A percentile compares a stretch with the other conserved stretches of the same genome.
phyloP scores from a whole-genome alignment of 2,329 filamentous ascomycete genomes.

The Ceratocystis colombiana region DNA sequence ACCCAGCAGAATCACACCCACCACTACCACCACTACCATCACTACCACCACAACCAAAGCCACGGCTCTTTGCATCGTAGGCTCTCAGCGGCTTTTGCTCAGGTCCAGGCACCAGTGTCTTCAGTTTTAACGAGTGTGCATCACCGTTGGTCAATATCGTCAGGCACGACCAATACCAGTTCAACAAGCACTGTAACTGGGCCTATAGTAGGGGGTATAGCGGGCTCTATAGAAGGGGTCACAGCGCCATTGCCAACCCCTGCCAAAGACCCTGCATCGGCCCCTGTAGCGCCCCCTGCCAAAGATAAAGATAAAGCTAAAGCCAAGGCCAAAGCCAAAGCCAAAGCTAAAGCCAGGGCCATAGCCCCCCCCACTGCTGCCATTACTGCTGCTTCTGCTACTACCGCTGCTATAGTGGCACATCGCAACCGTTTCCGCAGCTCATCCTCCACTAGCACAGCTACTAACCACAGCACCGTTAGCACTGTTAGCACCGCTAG shows the following conservation, averaged over 20 bases:
- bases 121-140: background rate
- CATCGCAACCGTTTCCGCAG: slow-evolving; percentile 4
- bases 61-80: slow-evolving; percentile 9
- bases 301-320: background rate
- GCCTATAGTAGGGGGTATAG: background rate
- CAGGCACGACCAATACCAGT: background rate
- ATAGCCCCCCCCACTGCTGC: background rate
- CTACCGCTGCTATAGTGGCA: background rate
- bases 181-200: background rate
- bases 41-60: background rate
- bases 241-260: background rate
- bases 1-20: too few relatives aligned
- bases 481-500: background rate
- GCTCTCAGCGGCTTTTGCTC: slow-evolving; percentile 9
- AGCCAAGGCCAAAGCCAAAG: slow-evolving; percentile 2
- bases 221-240: background rate
- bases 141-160: slow-evolving; percentile 7
- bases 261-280: background rate
- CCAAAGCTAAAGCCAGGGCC: background rate
- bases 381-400: too few relatives aligned
- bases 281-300: background rate
- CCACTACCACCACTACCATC: too few relatives aligned
- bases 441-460: slow-evolving; percentile 11
- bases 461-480: slow-evolving; percentile 11
- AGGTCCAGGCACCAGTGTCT: slow-evolving; percentile 1